Evolutionary conservation across 164 flowering plant species (phyloP), one percentile per base, ranked within the genome.

Genomic region (Umbilicus rupestris): DNA sequence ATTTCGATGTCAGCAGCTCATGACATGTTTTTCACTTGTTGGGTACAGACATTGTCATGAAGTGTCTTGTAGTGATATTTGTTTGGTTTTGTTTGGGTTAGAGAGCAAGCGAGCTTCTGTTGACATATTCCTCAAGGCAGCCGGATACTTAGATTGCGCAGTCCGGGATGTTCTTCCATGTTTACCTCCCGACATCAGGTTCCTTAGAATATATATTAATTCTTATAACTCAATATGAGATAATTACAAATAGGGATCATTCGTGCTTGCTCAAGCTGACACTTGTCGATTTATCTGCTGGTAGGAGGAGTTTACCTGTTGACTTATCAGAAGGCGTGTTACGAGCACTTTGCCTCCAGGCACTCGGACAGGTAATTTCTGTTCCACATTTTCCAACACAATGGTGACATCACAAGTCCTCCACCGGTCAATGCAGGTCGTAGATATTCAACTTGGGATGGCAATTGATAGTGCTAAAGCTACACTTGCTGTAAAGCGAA

Each of bases 391-490:
- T 44, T n/a, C n/a, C n/a, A n/a, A n/a, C n/a, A n/a, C n/a, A n/a
- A n/a, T n/a, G n/a, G n/a, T n/a, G n/a, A n/a, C n/a, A n/a, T n/a
- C n/a, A n/a, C 29, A 20, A 22, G 29, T 50, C 28, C 12, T 6
- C 57, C 7, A 11, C 30, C 58, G 9, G 29, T 9, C n/a, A n/a
- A n/a, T 62, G 28, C 69, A 95, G 99, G 79, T 82, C 73, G 90
- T 83, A 67, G 96, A 95, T 78, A 84, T 91, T 65, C 99, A 95
- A 81, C 97, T 95, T 66, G 97, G 99, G 58, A 81, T 94, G 84
- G 99, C 99, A 62, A 89, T 94, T 78, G 99, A 91, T 73, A 91
- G 99, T 76, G 72, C 94, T 4, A 95, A 91, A 68, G 99, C 99
- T 26, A 95, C 99, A 49, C 80, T 91, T 49, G 99, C 99, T 47